Evolutionary conservation across 331 rosid genomes (phyloP).

Genomic region (Stylosanthes scabra): DNA sequence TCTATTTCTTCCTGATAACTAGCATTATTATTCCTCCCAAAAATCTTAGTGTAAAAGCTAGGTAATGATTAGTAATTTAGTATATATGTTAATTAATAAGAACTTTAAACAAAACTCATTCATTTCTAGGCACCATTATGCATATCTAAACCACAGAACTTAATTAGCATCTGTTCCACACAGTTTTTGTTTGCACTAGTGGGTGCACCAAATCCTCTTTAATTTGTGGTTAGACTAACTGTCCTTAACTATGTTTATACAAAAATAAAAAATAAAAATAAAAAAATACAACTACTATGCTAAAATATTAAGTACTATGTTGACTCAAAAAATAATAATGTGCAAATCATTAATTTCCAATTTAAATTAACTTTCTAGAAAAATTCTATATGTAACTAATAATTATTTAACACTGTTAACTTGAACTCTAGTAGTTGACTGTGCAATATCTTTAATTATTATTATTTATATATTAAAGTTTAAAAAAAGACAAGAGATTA

Average conservation of each 20-base stretch:
- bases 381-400: too few relatives aligned
- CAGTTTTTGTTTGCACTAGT: conserved; percentile 55
- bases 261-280: too few relatives aligned
- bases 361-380: not conserved
- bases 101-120: not conserved
- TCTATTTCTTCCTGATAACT: not conserved
- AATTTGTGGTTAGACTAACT: conserved; percentile 57
- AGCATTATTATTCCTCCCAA: conserved; percentile 5
- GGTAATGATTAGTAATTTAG: not conserved
- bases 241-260: conserved; percentile 18
- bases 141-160: conserved; percentile 36
- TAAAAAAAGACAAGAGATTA: not conserved
- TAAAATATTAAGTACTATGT: conserved; percentile 27
- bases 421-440: too few relatives aligned
- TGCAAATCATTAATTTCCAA: not conserved
- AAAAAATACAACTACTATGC: conserved; percentile 21
- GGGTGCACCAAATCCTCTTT: conserved; percentile 87
- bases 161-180: conserved; percentile 30
- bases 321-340: conserved; percentile 54
- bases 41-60: not conserved
- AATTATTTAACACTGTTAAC: too few relatives aligned
- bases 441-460: too few relatives aligned
- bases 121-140: not conserved
- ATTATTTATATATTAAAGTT: too few relatives aligned
- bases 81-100: not conserved